These are phyloP conservation scores for Lepidium didymum DNA, from an alignment of 345 rosid genomes.

Conservation along the genomic window DNA sequence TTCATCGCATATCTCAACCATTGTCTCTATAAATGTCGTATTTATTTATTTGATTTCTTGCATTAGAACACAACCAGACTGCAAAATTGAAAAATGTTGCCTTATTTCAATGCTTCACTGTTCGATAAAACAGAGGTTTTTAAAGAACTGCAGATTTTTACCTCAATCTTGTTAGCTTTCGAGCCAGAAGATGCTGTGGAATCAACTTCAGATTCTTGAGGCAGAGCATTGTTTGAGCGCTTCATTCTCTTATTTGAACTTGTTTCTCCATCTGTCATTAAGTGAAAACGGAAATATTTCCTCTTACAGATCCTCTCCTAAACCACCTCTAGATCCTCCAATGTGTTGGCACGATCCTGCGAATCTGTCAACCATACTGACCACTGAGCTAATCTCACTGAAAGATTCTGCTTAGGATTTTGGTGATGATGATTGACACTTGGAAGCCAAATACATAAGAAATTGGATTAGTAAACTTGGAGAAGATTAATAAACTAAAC, in stretches of 20 bases:
- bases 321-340: constrained; percentile 71
- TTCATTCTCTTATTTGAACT: constrained; percentile 51
- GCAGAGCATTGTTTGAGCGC: constrained; percentile 55
- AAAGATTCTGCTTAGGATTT: constrained; percentile 52
- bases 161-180: constrained; percentile 62
- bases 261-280: constrained; percentile 48
- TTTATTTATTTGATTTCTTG: constrained; percentile 76
- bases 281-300: constrained; percentile 56
- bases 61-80: constrained; percentile 48
- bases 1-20: constrained; percentile 52
- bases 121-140: background rate
- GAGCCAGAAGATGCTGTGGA: constrained; percentile 64
- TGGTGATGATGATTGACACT: constrained; percentile 61
- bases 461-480: background rate
- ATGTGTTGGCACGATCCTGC: constrained; percentile 62
- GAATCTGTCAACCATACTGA: constrained; percentile 62
- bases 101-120: background rate
- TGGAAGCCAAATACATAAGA: constrained; percentile 1
- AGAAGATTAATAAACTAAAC: background rate
- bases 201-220: constrained; percentile 58
- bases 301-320: constrained; percentile 70
- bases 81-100: constrained; percentile 9
- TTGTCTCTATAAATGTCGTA: constrained; percentile 53
- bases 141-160: constrained; percentile 19
- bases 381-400: constrained; percentile 66